Evolutionary conservation across 371 early-diverging fungal genomes (phyloP), one percentile per base, ranked within the genome.

Genomic region (Syncephalastrum sp.): DNA sequence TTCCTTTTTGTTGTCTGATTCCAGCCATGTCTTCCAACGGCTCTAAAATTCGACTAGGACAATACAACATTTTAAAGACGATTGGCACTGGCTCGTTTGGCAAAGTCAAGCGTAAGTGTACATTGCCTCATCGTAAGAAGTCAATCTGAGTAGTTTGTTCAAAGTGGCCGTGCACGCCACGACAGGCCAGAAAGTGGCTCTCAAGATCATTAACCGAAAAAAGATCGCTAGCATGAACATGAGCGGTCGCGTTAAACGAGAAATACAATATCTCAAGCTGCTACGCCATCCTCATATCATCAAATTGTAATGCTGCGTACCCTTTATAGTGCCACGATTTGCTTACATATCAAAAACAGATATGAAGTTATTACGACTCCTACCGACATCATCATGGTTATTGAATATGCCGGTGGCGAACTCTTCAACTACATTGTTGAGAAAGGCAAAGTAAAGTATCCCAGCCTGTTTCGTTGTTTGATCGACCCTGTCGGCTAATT

Each of bases 281-380:
- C 82, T 99, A 50, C 84, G 94, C 47, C 98, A 98, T 71, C 94
- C 97, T 33, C 99, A 99, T 74, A 97, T 99, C 60, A 98, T 99
- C 70, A 95, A 98, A 75, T 82, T 99, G 81, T 92, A 82, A 74
- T 33, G 10, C 72, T 59, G 10, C 21, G 21, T 2, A 24, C 6
- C 23, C 42, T 33, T 23, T 53, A 10, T 54, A 10, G 13, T 46
- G 51, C 15, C 16, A 50, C 23, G 6, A 21, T 27, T 54, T 19
- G n/a, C 42, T 53, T 15, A 46, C 3, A 44, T 48, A 47, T 42
- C 53, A 21, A 45, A 45, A 21, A 29, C 82, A 86, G 87, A 60
- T 86, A 96, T 72, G 99, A 99, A 75, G 98, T 99, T 47, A 97
- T 99, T 49, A 89, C 92, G 4, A 99, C 98, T 14, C 86, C 91